These are phyloP conservation scores for Chlamydomonas incerta DNA, from an alignment of 139 green algal genomes.

Conservation along the genomic window DNA sequence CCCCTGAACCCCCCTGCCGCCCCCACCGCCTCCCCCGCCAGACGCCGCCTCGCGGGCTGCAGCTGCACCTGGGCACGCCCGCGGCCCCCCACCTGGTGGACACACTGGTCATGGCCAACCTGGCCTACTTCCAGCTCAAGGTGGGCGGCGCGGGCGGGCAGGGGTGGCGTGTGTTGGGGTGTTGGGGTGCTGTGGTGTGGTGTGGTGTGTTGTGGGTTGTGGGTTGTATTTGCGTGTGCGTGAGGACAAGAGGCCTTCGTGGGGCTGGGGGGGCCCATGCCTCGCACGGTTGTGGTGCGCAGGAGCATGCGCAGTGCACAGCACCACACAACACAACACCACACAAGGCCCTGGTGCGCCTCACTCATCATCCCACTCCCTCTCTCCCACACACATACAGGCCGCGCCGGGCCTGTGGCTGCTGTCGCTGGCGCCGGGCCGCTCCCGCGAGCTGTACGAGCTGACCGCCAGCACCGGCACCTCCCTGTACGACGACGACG, in stretches of 20 bases:
- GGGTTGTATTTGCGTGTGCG: no score
- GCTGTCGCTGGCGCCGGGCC: constrained; percentile 61
- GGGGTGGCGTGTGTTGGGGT: no score
- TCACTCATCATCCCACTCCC: no score
- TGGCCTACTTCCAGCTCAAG: constrained; percentile 99
- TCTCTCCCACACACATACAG: neutral
- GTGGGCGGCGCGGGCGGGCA: constrained; percentile 19
- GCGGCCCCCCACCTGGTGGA: constrained; percentile 74
- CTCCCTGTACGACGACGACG: neutral
- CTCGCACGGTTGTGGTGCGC: no score
- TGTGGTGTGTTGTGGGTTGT: no score
- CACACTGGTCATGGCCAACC: constrained; percentile 97
- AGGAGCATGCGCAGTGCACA: no score
- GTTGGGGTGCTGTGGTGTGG: no score
- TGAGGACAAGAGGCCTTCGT: neutral
- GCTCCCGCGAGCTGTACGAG: constrained; percentile 55
- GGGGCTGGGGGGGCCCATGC: no score
- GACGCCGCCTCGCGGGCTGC: constrained; percentile 87
- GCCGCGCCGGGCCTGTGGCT: constrained; percentile 44
- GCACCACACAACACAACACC: neutral
- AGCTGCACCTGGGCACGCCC: constrained; percentile 86
- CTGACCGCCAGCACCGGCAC: constrained; percentile 28
- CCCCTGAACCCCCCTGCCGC: neutral
- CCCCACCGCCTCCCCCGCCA: constrained; percentile 43
- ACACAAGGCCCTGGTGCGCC: no score